Conservation (phyloP, 345 rosid genomes). For the Psidium friedrichsthalianum region DNA sequence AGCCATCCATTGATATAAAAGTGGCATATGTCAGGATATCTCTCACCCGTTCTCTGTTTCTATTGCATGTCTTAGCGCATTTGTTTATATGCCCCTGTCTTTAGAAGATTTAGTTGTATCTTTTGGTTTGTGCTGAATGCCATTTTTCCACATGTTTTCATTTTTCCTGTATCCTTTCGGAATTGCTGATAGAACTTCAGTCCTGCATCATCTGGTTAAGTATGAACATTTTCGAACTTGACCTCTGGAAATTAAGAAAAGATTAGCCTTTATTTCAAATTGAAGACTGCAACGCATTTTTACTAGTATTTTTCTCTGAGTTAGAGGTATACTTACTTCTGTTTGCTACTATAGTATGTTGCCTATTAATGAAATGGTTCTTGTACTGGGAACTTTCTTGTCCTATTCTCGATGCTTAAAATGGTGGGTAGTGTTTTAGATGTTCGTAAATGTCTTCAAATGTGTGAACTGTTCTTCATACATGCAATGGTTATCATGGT, state of each 20-base stretch:
- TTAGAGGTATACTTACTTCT: not conserved
- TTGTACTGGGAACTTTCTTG: not conserved
- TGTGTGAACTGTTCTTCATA: not conserved
- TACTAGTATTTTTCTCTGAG: not conserved
- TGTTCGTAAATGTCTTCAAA: not conserved
- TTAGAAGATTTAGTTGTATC: not conserved
- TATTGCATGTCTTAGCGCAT: not conserved
- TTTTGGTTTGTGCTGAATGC: not conserved
- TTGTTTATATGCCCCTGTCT: not conserved
- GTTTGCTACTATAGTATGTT: not conserved
- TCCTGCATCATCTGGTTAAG: not conserved
- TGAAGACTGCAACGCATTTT: not conserved
- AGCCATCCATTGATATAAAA: not conserved
- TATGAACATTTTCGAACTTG: not conserved
- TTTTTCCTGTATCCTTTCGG: not conserved
- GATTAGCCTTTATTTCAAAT: not conserved
- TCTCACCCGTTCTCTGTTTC: not conserved
- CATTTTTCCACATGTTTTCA: not conserved
- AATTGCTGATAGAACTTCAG: not conserved
- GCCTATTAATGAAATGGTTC: not conserved
- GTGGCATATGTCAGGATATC: not conserved
- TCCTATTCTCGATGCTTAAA: not conserved
- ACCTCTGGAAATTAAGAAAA: not conserved
- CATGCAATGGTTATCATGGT: not conserved
- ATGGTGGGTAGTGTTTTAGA: not conserved